Evolutionary conservation across 1,284 basidiomycete genomes (phyloP), one percentile per base, ranked within the genome.

Genomic region (Anthracocystis walkeri): DNA sequence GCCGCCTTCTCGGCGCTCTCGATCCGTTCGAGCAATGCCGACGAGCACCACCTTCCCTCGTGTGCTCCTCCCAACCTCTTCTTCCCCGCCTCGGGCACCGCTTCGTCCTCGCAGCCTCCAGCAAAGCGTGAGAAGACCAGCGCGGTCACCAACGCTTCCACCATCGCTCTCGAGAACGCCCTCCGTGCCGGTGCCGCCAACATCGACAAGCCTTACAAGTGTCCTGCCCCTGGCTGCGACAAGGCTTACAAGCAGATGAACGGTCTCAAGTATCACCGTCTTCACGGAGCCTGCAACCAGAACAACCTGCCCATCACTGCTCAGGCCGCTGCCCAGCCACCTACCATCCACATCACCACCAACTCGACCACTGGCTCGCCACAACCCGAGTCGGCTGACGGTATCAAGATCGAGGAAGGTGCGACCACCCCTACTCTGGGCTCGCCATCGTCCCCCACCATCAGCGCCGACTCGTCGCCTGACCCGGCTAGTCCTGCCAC

Each of bases 191-290:
- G 58, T 14, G 68, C 59, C 35, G 61, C 72, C 31, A 59, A 70
- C 44, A 65, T 77, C 56, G 87, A 88, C 75, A 97, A 97, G 86
- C 96, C 96, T 0, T 99, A 96, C 91, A 90, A 92, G 74, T 99
- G 96, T 88, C 94, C 94, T 16, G 96, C 96, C 80, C 92, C 93
- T 0, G 96, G 97, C 62, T 99, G 96, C 88, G 95, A 95, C 88
- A 99, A 99, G 89, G 91, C 91, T 49, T 99, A 99, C 89, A 98
- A 98, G 88, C 96, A 98, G 87, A 94, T 94, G 68, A 94, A 94
- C 83, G 93, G 93, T 1, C 89, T 99, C 81, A 98, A 99, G 88
- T 98, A 98, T 87, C 96, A 99, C 87, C 92, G 95, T 86, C 92
- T 93, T 20, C 93, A 94, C 84, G 93, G 96, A 4, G 92, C 92